Base-by-base conservation (phyloP, 2,329 filamentous ascomycete species). In the Beauveria medogensis region DNA sequence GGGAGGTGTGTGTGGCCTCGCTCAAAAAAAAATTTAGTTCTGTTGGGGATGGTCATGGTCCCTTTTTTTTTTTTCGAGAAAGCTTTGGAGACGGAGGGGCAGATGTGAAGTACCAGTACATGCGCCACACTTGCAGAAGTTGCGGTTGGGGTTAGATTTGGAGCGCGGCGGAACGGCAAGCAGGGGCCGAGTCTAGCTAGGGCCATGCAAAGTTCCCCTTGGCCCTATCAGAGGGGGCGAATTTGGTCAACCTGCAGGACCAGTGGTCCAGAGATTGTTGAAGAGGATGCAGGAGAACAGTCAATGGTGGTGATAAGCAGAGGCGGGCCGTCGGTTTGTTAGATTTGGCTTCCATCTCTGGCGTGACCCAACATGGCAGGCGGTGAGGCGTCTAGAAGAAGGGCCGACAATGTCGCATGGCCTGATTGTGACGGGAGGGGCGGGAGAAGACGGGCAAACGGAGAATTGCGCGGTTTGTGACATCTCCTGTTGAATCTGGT, bases 11-110 rank as follows among this genome's bases (percentile, higher is more conserved):
- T 43, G 55, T 51, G 46, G 46, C 44, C 47, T 58, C 24, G 18
- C 57, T 51, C 47, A 67, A 66, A 62, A 67, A 66, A 63, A 68
- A 75, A 22, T 3, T 74, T 72, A 72, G 73, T 73, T 74, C 71
- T 75, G 71, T 76, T 78, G 74, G 75, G 75, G 75, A 75, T 71
- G 65, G 65, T 48, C 63, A 55, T 55, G 59, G 30, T 60, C 58
- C 58, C 43, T 60, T 60, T 60, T 56, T 61, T 61, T 60, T 60
- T 60, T 46, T 52, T 56, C 24, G 34, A 53, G 44, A 46, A 37
- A 56, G 52, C 53, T 50, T 55, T 61, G 28, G 67, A 67, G 64
- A 69, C 67, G 64, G 64, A 66, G 63, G 62, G 59, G 61, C 64
- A 64, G 62, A 69, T 55, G 34, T 44, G 51, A 37, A 40, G 59